Base-by-base conservation (phyloP, 2,329 filamentous ascomycete species). In the Eutypa lata region DNA sequence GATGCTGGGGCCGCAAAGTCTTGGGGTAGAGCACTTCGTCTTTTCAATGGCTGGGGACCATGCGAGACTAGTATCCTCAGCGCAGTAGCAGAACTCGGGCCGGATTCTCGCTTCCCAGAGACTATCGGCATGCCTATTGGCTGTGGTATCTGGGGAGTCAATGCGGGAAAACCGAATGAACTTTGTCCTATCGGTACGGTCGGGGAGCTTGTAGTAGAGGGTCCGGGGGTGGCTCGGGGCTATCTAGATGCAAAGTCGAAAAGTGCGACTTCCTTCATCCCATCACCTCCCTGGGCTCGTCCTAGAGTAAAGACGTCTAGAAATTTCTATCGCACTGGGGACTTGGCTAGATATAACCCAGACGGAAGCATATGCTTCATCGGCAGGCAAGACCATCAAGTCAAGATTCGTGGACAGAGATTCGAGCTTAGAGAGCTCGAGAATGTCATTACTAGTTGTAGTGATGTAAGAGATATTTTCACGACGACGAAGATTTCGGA, bases 371-470 rank as follows among this genome's bases (percentile, higher is more conserved):
- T 49, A 21, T 28, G 7, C 18, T 42, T 38, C 33, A 19, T 49
- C 18, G 47, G 47, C 18, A 38, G 47, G 11, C 31, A 26, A 26
- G 33, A 37, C 11, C 22, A 38, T n/a, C 31, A 26, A 26, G 19
- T 49, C 24, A 49, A 40, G 14, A 8, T 49, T 16, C 11, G 19
- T 16, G 47, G 47, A 8, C 47, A 49, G 22, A 38, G n/a, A 10
- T 7, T 49, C 22, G n/a, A 49, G 47, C 35, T 49, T 13, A 18
- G 19, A 28, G 47, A 49, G 19, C n/a, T 49, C n/a, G 47, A 49
- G 47, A n/a, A 13, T 6, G 14, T 38, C 6, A n/a, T 43, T 21
- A 2, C 40, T n/a, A 21, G 18, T 8, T 43, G 40, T 43, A 6
- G 18, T 22, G 18, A 21, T 8, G 40, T 43, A 14, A 21, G 40